Conservation (phyloP, 2,329 filamentous ascomycete species). For the Geosmithia morbida region DNA sequence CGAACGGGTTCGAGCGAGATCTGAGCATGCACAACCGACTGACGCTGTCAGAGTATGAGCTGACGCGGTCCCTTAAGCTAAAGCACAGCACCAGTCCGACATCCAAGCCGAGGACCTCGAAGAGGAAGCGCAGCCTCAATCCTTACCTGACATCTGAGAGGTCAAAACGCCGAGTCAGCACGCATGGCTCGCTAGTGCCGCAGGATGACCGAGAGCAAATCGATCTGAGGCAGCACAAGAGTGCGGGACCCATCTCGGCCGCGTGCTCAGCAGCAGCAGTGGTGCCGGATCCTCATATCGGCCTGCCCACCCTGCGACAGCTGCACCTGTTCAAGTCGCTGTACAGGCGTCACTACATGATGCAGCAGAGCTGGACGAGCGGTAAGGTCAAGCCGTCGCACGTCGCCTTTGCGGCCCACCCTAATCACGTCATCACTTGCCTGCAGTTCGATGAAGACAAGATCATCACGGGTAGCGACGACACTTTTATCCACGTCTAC, state of each 20-base stretch:
- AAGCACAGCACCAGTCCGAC: constrained; percentile 15
- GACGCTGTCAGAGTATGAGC: constrained; percentile 37
- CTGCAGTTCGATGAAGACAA: constrained; percentile 97
- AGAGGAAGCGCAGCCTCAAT: constrained; percentile 39
- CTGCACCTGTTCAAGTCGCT: constrained; percentile 94
- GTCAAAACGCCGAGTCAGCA: constrained; percentile 36
- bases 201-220: constrained; percentile 25
- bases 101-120: constrained; percentile 29
- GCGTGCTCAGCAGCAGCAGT: constrained; percentile 73
- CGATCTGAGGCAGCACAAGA: constrained; percentile 35
- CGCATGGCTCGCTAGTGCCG: constrained; percentile 26
- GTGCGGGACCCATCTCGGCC: constrained; percentile 74
- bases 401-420: constrained; percentile 91
- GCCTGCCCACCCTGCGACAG: constrained; percentile 62
- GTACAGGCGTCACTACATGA: constrained; percentile 84
- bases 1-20: constrained; percentile 67
- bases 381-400: constrained; percentile 75
- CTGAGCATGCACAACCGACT: constrained; percentile 45
- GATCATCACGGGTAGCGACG: constrained; percentile 93
- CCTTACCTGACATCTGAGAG: constrained; percentile 30
- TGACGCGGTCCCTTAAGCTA: constrained; percentile 24
- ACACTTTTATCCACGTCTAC: constrained; percentile 95
- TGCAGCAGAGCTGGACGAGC: constrained; percentile 84
- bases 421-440: constrained; percentile 92
- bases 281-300: constrained; percentile 69